A percentile compares a stretch with the other conserved stretches of the same genome.
Evolutionary conservation across 306 rosid species (phyloP).

Genomic region (Biancaea sappan): DNA sequence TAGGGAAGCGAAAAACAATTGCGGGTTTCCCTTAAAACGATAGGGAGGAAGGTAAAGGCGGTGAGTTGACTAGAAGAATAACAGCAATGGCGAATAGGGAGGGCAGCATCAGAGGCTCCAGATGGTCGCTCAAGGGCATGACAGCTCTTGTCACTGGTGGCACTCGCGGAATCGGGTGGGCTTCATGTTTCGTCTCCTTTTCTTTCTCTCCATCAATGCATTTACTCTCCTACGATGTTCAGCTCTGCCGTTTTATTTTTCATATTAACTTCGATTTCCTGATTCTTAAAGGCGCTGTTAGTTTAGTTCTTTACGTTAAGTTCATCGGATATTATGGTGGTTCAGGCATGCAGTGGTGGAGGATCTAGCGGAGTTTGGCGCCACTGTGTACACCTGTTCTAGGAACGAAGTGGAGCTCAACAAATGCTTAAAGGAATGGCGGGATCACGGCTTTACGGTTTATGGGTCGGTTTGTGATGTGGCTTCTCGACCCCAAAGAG

Average conservation of each 20-base stretch:
- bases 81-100: constrained; percentile 59
- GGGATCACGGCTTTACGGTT: constrained; percentile 60
- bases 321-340: neutral
- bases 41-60: no score
- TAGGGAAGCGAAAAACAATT: no score
- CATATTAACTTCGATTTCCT: neutral
- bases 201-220: neutral
- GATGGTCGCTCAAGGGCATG: constrained; percentile 78
- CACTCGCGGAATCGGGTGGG: constrained; percentile 96
- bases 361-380: constrained; percentile 84
- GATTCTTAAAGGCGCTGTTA: no score
- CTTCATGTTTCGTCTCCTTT: constrained; percentile 4
- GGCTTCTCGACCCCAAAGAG: constrained; percentile 62
- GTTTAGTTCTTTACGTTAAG: neutral
- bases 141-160: constrained; percentile 92
- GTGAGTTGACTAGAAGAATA: no score
- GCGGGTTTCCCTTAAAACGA: no score
- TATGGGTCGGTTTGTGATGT: constrained; percentile 78
- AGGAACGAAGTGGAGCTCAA: constrained; percentile 70
- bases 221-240: no score
- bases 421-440: constrained; percentile 67
- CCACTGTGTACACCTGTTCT: constrained; percentile 79
- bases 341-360: constrained; percentile 80
- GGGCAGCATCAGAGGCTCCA: constrained; percentile 39
- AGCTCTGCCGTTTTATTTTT: neutral